A percentile compares a stretch with the other conserved stretches of the same genome.
phyloP scores from a whole-genome alignment of 225 moss, liverwort and hornwort species.

The Straminergon stramineum region DNA sequence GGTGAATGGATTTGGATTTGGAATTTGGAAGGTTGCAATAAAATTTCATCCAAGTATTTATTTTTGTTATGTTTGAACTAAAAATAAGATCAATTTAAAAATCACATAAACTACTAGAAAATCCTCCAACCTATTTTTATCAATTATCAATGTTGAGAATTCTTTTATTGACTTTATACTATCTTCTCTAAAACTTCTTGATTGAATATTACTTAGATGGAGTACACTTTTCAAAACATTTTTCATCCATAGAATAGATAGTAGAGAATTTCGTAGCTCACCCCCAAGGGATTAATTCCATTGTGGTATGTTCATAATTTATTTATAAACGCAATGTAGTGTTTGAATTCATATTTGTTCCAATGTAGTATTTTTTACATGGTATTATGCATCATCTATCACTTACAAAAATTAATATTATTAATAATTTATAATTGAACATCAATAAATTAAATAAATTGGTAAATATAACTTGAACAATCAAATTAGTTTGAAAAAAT shows the following conservation, averaged over 20 bases:
- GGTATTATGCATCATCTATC: background rate
- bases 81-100: background rate
- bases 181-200: rapidly evolving
- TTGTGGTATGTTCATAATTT: rapidly evolving
- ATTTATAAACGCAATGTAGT: rapidly evolving
- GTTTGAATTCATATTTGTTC: background rate
- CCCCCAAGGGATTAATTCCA: rapidly evolving
- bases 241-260: background rate
- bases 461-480: background rate
- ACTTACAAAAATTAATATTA: background rate
- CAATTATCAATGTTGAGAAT: background rate
- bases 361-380: background rate
- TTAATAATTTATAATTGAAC: background rate
- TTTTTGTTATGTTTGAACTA: rapidly evolving
- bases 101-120: background rate
- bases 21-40: background rate
- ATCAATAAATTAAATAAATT: background rate
- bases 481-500: background rate
- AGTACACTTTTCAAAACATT: background rate
- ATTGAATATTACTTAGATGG: background rate
- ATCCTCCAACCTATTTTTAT: background rate
- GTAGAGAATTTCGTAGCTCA: rapidly evolving
- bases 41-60: background rate
- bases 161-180: background rate
- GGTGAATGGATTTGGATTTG: background rate